Evolutionary conservation across 139 green algal species (phyloP).

Genomic region (Micractinium conductrix): DNA sequence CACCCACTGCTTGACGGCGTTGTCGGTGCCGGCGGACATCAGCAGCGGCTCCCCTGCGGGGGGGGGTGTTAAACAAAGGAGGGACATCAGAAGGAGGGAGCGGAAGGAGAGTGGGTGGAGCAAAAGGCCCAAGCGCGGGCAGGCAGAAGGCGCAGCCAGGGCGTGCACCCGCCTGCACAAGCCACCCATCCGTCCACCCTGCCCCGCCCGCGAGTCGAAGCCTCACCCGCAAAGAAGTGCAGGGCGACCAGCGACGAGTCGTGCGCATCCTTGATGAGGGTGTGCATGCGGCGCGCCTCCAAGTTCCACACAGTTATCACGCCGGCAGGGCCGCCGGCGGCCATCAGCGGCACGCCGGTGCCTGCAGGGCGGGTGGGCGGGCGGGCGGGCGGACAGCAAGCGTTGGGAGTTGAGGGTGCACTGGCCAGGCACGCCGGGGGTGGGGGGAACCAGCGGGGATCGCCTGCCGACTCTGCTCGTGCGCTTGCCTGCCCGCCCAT

Average conservation of each 20-base stretch:
- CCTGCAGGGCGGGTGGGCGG: constrained; percentile 49
- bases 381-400: not conserved
- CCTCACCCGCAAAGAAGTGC: constrained; percentile 70
- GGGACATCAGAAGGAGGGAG: constrained; percentile 12
- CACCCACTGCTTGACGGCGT: constrained; percentile 97
- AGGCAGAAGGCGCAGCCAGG: not conserved
- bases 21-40: constrained; percentile 87
- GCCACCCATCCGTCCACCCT: not conserved
- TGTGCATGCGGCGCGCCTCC: constrained; percentile 79
- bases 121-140: not conserved
- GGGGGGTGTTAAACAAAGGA: not conserved
- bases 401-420: not conserved
- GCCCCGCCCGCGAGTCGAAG: no score
- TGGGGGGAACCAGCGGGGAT: not conserved
- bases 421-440: not conserved
- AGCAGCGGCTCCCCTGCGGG: constrained; percentile 81
- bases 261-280: constrained; percentile 79
- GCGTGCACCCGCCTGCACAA: not conserved
- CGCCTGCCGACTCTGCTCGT: not conserved
- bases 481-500: not conserved
- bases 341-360: constrained; percentile 75
- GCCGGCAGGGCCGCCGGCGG: constrained; percentile 74
- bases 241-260: constrained; percentile 59
- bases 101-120: constrained; percentile 69
- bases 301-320: constrained; percentile 94